These are phyloP conservation scores for Zoysia pacifica DNA, from an alignment of 176 grass and related monocot species.

Conservation along the genomic window DNA sequence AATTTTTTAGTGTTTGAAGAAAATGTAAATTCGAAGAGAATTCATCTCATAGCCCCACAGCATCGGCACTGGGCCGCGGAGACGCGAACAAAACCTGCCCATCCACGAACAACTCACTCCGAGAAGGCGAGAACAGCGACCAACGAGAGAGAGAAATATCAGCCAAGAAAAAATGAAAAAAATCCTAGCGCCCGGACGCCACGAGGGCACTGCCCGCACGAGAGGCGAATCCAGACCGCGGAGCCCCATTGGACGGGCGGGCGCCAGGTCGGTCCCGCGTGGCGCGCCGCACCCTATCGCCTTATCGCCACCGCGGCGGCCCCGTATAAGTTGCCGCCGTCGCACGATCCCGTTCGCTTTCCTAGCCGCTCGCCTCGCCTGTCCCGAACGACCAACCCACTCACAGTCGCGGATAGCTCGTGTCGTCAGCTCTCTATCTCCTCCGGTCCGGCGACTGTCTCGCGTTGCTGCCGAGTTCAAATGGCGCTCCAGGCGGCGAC, in stretches of 20 bases:
- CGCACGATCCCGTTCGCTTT: conserved; percentile 4
- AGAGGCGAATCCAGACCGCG: conserved; percentile 58
- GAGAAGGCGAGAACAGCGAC: conserved; percentile 37
- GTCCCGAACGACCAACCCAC: not conserved
- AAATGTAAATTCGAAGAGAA: not conserved
- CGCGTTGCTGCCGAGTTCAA: not conserved
- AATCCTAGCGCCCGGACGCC: not conserved
- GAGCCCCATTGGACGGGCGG: conserved; percentile 52
- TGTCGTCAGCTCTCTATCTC: not conserved
- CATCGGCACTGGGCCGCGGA: not conserved
- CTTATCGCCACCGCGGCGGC: conserved; percentile 56
- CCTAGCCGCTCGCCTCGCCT: not conserved
- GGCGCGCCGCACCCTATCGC: conserved; percentile 50
- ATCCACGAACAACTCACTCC: conserved; percentile 18
- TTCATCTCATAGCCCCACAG: not conserved
- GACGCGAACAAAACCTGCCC: conserved; percentile 18
- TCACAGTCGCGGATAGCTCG: not conserved
- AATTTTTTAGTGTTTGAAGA: not conserved
- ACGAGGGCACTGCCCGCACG: not conserved
- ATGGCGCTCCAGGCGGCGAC: conserved; percentile 86
- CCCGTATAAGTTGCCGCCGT: not conserved
- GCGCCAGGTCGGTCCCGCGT: conserved; percentile 44
- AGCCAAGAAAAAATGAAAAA: not conserved
- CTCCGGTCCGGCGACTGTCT: not conserved
- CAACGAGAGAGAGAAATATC: not conserved